Conservation (phyloP, 106 monocot species). For the Narthecium ossifragum region DNA sequence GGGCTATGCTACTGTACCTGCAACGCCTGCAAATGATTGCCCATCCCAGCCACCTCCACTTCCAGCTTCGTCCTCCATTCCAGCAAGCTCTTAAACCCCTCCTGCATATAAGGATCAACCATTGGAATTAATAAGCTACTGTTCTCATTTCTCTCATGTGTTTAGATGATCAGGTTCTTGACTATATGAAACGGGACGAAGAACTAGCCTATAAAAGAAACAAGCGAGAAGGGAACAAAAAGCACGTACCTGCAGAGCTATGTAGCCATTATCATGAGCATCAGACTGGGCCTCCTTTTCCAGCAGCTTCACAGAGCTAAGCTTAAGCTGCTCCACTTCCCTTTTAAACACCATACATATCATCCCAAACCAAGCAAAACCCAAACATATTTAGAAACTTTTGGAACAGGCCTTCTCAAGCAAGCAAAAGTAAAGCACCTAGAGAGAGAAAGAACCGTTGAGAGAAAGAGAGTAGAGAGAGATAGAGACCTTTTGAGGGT, state of each 20-base stretch:
- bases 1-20: conserved; percentile 42
- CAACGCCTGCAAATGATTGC: conserved; percentile 21
- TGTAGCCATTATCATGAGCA: neutral
- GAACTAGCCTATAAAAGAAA: too few species aligned
- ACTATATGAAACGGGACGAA: too few species aligned
- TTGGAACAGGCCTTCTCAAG: too few species aligned
- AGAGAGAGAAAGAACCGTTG: neutral
- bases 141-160: too few species aligned
- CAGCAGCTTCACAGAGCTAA: conserved; percentile 17
- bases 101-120: too few species aligned
- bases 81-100: conserved; percentile 31
- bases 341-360: conserved; percentile 17
- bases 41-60: conserved; percentile 32
- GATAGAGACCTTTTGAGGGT: conserved; percentile 39
- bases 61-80: conserved; percentile 47
- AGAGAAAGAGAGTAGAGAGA: neutral
- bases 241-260: conserved; percentile 9
- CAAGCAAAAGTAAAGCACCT: neutral
- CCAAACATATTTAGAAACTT: too few species aligned
- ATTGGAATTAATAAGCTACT: too few species aligned
- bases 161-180: too few species aligned
- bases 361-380: neutral
- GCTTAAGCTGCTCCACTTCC: conserved; percentile 46
- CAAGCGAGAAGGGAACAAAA: neutral
- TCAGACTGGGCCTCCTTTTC: conserved; percentile 20